A percentile compares a stretch with the other conserved stretches of the same genome.
These are phyloP conservation scores for Cephalotrichum gorgonifer DNA, from an alignment of 2,329 filamentous ascomycete species.

Conservation along the genomic window DNA sequence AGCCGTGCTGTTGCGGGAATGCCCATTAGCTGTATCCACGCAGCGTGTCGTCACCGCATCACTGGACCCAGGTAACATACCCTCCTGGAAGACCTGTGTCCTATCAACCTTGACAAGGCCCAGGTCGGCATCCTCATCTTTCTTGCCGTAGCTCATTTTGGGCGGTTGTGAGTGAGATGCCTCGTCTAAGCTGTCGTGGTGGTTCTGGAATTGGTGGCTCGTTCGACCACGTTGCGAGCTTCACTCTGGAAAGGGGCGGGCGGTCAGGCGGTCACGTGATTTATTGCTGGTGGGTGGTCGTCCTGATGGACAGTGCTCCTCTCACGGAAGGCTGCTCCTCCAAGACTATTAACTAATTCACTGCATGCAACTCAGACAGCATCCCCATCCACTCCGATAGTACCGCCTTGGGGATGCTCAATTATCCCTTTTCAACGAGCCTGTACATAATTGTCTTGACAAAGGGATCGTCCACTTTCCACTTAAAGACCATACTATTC, in stretches of 20 bases:
- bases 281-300: neutral
- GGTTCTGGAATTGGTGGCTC: neutral
- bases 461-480: too few relatives aligned
- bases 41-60: neutral
- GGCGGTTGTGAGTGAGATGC: slow-evolving; percentile 19
- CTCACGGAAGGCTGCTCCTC: too few relatives aligned
- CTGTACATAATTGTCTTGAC: too few relatives aligned
- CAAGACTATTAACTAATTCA: too few relatives aligned
- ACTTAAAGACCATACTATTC: too few relatives aligned
- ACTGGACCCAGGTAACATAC: slow-evolving; percentile 37
- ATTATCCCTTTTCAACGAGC: too few relatives aligned
- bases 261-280: slow-evolving; percentile 2
- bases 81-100: slow-evolving; percentile 97
- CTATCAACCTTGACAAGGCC: slow-evolving; percentile 95
- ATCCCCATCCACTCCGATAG: too few relatives aligned
- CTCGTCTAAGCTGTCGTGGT: slow-evolving; percentile 4
- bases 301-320: too few relatives aligned
- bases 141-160: slow-evolving; percentile 95
- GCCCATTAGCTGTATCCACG: neutral
- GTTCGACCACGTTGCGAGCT: slow-evolving; percentile 6
- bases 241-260: slow-evolving; percentile 1
- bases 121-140: slow-evolving; percentile 94
- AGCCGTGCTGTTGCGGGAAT: slow-evolving; percentile 59
- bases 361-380: too few relatives aligned
- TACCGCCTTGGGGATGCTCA: too few relatives aligned